Conservation (phyloP, 371 early-diverging fungal genomes). For the Fennellomyces sp. region DNA sequence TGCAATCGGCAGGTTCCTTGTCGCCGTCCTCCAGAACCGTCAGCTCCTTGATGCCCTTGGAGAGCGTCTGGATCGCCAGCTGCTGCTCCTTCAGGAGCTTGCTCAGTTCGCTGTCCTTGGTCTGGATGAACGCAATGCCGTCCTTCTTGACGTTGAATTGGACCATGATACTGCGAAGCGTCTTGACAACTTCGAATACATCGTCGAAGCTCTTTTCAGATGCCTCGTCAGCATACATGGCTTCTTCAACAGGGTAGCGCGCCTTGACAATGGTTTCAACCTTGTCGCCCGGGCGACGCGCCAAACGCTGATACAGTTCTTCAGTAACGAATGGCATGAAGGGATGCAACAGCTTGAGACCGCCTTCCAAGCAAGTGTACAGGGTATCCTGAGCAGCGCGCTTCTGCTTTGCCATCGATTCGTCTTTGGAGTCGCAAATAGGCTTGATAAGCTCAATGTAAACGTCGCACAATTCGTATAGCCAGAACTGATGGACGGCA, state of each 20-base stretch:
- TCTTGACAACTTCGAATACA: constrained; percentile 75
- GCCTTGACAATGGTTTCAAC: constrained; percentile 68
- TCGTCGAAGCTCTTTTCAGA: constrained; percentile 81
- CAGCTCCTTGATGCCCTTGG: constrained; percentile 74
- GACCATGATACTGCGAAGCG: constrained; percentile 73
- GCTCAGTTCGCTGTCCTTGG: constrained; percentile 20
- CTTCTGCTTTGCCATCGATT: constrained; percentile 53
- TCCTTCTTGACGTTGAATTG: constrained; percentile 41
- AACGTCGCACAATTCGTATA: constrained; percentile 98
- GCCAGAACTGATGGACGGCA: constrained; percentile 93
- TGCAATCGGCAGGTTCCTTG: constrained; percentile 78
- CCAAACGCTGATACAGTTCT: constrained; percentile 96
- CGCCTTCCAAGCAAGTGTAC: constrained; percentile 94
- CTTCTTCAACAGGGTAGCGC: constrained; percentile 62
- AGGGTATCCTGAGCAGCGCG: constrained; percentile 79
- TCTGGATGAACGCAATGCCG: constrained; percentile 30
- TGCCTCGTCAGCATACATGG: constrained; percentile 51
- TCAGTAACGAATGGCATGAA: constrained; percentile 99
- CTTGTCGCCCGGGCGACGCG: constrained; percentile 69
- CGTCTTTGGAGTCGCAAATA: constrained; percentile 63
- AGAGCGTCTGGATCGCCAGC: constrained; percentile 64
- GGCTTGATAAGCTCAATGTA: constrained; percentile 94
- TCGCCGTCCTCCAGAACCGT: constrained; percentile 39
- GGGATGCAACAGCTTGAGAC: constrained; percentile 95
- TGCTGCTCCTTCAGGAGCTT: constrained; percentile 51